These are phyloP conservation scores for Penicillium verhagenii DNA, from an alignment of 495 filamentous ascomycete species.

Conservation along the genomic window DNA sequence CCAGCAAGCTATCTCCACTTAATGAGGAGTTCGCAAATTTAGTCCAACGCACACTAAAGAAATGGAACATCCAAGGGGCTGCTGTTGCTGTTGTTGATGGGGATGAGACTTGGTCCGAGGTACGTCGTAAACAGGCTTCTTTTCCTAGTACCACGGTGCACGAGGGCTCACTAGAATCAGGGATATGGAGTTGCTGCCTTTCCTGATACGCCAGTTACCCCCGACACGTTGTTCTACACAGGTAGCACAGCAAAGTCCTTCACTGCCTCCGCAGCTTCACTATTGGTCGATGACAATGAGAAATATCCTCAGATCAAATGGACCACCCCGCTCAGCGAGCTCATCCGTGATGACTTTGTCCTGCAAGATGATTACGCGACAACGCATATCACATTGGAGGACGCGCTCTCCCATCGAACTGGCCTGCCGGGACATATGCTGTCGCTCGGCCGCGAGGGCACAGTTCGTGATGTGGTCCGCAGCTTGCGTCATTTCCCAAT, in stretches of 20 bases:
- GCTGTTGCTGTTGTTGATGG: background rate
- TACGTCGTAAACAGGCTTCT: background rate
- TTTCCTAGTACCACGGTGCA: background rate
- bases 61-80: background rate
- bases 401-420: constrained; percentile 50
- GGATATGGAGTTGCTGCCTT: constrained; percentile 49
- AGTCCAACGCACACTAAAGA: background rate
- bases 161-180: constrained; percentile 30
- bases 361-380: constrained; percentile 45
- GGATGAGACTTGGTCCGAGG: background rate
- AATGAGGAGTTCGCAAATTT: background rate
- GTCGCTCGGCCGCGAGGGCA: background rate
- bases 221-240: constrained; percentile 41
- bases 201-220: constrained; percentile 42
- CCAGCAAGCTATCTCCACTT: background rate
- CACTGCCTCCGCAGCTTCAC: constrained; percentile 48
- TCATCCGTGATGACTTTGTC: constrained; percentile 56
- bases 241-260: constrained; percentile 59
- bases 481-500: constrained; percentile 38
- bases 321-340: constrained; percentile 44
- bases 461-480: constrained; percentile 24
- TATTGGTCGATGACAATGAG: constrained; percentile 43
- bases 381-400: constrained; percentile 45
- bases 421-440: constrained; percentile 41
- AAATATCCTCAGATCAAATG: constrained; percentile 39